Evolutionary conservation across 805 yeast genomes (phyloP).

Genomic region (Wickerhamomyces mucosus): DNA sequence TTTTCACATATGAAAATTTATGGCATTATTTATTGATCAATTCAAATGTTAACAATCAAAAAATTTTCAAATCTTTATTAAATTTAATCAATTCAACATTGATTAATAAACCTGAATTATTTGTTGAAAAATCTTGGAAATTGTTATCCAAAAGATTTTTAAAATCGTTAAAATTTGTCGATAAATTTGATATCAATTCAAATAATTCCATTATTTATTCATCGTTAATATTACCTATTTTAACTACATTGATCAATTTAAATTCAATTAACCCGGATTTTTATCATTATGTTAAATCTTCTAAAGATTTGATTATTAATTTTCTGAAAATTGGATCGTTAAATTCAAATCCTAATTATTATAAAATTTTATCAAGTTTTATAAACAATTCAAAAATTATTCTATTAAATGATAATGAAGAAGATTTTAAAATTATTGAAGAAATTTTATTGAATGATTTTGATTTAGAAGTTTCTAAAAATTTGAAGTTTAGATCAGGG

Average conservation of each 20-base stretch:
- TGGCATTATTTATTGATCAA: constrained; percentile 33
- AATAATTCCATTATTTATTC: constrained; percentile 35
- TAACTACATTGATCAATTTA: constrained; percentile 36
- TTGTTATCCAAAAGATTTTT: constrained; percentile 22
- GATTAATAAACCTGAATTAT: constrained; percentile 13
- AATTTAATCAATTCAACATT: constrained; percentile 26
- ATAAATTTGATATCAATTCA: constrained; percentile 17
- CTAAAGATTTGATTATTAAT: constrained; percentile 33
- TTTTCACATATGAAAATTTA: constrained; percentile 33
- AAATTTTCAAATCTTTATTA: constrained; percentile 32
- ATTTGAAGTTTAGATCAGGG: constrained; percentile 23
- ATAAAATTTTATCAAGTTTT: constrained; percentile 19
- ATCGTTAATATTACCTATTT: constrained; percentile 34
- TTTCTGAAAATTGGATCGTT: constrained; percentile 46
- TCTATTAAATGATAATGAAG: constrained; percentile 4
- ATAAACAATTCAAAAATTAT: constrained; percentile 9
- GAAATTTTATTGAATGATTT: constrained; percentile 22
- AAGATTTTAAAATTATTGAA: constrained; percentile 19
- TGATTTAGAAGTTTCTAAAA: constrained; percentile 19
- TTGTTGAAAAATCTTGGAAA: constrained; percentile 21
- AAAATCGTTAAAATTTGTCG: constrained; percentile 24
- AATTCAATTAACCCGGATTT: constrained; percentile 38
- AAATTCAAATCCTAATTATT: constrained; percentile 43
- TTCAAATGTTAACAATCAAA: constrained; percentile 26
- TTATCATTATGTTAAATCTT: constrained; percentile 44